phyloP scores from a whole-genome alignment of 257 asterid genomes.

The Osmanthus fragrans region DNA sequence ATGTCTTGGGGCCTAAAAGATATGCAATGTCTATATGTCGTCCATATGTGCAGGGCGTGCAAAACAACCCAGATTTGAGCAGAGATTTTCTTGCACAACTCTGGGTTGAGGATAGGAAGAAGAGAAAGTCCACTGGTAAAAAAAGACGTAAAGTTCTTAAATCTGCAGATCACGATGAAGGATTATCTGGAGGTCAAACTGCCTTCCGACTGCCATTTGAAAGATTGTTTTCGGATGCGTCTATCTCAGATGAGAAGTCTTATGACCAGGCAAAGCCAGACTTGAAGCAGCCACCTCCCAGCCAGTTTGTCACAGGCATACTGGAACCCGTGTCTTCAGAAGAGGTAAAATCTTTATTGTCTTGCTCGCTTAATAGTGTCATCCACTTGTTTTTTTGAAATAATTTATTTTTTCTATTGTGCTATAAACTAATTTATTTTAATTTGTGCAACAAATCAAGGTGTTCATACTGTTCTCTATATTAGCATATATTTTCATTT shows the following conservation, averaged over 20 bases:
- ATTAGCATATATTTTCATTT: background rate
- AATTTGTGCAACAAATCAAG: slow-evolving; percentile 2
- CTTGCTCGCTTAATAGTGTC: slow-evolving; percentile 1
- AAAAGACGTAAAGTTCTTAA: slow-evolving; percentile 36
- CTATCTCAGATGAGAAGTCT: slow-evolving; percentile 37
- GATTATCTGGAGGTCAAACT: slow-evolving; percentile 27
- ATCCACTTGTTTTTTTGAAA: slow-evolving; percentile 11
- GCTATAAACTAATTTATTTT: background rate
- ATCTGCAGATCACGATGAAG: slow-evolving; percentile 26
- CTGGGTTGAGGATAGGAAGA: slow-evolving; percentile 68
- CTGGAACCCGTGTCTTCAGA: slow-evolving; percentile 70
- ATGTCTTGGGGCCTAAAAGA: slow-evolving; percentile 27
- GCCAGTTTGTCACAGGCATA: slow-evolving; percentile 78
- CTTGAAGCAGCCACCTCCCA: slow-evolving; percentile 71
- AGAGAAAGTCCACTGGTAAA: slow-evolving; percentile 30
- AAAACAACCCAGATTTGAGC: slow-evolving; percentile 55
- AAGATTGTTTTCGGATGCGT: slow-evolving; percentile 48
- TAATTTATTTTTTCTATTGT: slow-evolving; percentile 7
- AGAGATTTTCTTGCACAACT: slow-evolving; percentile 75
- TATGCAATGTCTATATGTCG: slow-evolving; percentile 32
- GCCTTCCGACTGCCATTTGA: slow-evolving; percentile 33
- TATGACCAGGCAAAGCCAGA: slow-evolving; percentile 40
- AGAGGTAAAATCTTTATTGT: slow-evolving; percentile 57
- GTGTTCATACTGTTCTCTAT: background rate
- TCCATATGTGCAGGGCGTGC: slow-evolving; percentile 35